These are phyloP conservation scores for Fusarium foetens DNA, from an alignment of 2,329 filamentous ascomycete genomes.

Conservation along the genomic window DNA sequence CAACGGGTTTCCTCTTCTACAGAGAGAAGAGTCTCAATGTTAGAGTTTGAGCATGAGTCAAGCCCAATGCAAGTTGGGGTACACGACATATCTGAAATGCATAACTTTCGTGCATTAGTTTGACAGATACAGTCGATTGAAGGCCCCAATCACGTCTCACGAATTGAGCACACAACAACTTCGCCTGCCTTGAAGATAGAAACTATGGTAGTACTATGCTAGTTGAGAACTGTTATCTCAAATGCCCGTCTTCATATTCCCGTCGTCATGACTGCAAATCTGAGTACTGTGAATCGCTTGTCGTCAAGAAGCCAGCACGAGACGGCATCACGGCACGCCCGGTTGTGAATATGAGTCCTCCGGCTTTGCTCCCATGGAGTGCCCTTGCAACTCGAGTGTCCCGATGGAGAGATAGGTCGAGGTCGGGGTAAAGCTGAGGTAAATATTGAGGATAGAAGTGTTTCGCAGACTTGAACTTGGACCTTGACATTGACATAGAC, in stretches of 20 bases:
- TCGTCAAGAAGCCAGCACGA: accelerated
- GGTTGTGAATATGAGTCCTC: not conserved
- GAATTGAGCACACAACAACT: not conserved
- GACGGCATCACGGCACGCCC: too few species aligned
- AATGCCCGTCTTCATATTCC: not conserved
- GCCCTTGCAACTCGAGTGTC: accelerated
- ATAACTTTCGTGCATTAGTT: not conserved
- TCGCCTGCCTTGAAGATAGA: not conserved
- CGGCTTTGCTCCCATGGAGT: accelerated
- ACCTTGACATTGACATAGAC: not conserved
- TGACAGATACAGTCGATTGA: not conserved
- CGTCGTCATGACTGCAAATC: not conserved
- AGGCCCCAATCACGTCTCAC: not conserved
- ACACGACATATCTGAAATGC: not conserved
- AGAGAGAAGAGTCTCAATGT: not conserved
- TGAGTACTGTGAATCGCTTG: too few species aligned
- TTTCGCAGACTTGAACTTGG: not conserved
- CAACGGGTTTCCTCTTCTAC: not conserved
- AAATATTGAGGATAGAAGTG: accelerated
- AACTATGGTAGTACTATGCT: too few species aligned
- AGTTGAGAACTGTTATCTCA: too few species aligned
- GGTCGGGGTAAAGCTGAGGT: not conserved
- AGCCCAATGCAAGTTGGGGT: not conserved
- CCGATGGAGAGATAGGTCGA: accelerated
- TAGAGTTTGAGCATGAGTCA: not conserved